Conservation (phyloP, 1,139 yeast species). For the Zygosaccharomyces pseudobailii region DNA sequence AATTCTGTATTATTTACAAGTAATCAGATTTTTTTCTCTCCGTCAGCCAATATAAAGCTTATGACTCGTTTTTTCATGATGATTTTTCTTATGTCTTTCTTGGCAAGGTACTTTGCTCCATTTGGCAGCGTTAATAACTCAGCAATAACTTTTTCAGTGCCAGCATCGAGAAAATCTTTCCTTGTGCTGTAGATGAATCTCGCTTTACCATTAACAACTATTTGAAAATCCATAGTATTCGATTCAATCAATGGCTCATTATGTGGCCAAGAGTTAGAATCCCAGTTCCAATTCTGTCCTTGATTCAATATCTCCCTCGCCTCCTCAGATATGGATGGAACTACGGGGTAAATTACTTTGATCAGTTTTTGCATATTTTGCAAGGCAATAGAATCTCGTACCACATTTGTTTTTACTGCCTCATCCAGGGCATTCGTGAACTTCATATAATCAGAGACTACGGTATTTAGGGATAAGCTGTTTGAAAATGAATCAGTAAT, state of each 20-base stretch:
- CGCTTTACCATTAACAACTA: slow-evolving; percentile 68
- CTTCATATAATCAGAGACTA: slow-evolving; percentile 87
- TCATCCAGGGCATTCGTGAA: slow-evolving; percentile 52
- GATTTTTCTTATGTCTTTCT: slow-evolving; percentile 37
- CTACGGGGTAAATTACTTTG: slow-evolving; percentile 37
- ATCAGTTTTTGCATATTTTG: slow-evolving; percentile 55
- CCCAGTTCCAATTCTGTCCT: slow-evolving; percentile 38
- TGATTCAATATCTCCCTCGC: slow-evolving; percentile 55
- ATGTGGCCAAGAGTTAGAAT: slow-evolving; percentile 57
- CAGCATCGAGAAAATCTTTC: slow-evolving; percentile 34
- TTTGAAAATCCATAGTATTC: slow-evolving; percentile 40
- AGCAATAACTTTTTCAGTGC: slow-evolving; percentile 37
- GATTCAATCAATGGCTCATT: slow-evolving; percentile 39
- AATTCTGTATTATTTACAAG: slow-evolving; percentile 7
- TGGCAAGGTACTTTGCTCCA: slow-evolving; percentile 35
- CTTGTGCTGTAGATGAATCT: slow-evolving; percentile 44
- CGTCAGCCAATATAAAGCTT: slow-evolving; percentile 28
- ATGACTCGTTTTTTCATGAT: slow-evolving; percentile 39
- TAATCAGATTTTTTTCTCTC: slow-evolving; percentile 4
- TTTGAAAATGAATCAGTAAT: slow-evolving; percentile 57
- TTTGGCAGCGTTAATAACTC: slow-evolving; percentile 27
- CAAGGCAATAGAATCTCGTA: slow-evolving; percentile 35
- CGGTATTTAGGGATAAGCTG: slow-evolving; percentile 69
- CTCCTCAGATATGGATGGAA: slow-evolving; percentile 79
- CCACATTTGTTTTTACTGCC: slow-evolving; percentile 37